Percentiles rank a stretch among this genome's conserved stretches.
Evolutionary conservation across 371 early-diverging fungal genomes (phyloP).

Genomic region (Apophysomyces trapeziformis): DNA sequence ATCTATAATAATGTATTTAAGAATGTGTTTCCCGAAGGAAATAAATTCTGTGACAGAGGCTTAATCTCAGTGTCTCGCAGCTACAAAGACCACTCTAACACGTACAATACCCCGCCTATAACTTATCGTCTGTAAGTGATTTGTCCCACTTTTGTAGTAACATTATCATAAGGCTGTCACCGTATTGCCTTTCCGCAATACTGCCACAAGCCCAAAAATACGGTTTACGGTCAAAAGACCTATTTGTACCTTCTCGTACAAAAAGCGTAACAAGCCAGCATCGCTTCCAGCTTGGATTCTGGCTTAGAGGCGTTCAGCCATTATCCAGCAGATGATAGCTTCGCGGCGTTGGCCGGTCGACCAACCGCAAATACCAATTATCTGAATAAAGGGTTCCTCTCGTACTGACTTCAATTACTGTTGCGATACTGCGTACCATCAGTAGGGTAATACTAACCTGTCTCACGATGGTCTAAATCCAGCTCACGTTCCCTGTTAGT

Average conservation of each 20-base stretch:
- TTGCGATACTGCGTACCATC: no score
- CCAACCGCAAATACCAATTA: no score
- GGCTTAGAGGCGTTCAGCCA: conserved; percentile 15
- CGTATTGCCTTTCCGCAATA: not conserved
- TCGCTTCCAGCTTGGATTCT: conserved; percentile 10
- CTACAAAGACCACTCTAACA: conserved; percentile 19
- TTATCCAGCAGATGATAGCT: conserved; percentile 17
- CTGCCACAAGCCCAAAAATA: not conserved
- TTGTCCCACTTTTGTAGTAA: conserved; percentile 13
- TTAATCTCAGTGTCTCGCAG: conserved; percentile 29
- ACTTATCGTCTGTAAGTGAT: conserved; percentile 20
- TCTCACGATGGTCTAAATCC: no score
- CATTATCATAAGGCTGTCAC: conserved; percentile 12
- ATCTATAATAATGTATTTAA: no score
- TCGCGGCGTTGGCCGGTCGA: no score
- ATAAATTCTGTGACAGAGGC: conserved; percentile 27
- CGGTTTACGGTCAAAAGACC: not conserved
- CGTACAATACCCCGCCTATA: conserved; percentile 15
- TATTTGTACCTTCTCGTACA: not conserved
- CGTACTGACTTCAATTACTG: not conserved
- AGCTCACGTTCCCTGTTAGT: no score
- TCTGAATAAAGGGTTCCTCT: no score
- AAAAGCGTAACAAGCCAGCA: not conserved
- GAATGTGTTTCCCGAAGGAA: conserved; percentile 11
- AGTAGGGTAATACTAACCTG: no score